phyloP scores from a whole-genome alignment of 2,329 filamentous ascomycete species.

The Huntiella savannae region DNA sequence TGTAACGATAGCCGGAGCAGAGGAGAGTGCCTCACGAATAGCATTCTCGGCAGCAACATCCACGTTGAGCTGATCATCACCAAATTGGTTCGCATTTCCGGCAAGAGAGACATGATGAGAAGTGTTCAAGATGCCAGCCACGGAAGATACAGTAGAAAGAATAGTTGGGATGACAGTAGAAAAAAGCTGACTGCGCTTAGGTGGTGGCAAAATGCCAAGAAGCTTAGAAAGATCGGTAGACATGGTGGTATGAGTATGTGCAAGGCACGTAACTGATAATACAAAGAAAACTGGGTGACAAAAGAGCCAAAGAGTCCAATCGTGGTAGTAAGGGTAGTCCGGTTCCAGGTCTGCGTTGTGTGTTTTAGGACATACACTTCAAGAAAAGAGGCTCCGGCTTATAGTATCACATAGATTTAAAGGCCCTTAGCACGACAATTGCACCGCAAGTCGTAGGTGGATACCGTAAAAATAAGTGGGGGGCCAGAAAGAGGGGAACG shows the following conservation, averaged over 20 bases:
- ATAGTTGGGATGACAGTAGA: constrained; percentile 30
- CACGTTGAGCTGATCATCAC: constrained; percentile 40
- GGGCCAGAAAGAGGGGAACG: too few species aligned
- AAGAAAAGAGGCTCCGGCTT: too few species aligned
- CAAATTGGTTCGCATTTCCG: constrained; percentile 30
- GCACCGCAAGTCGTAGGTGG: too few species aligned
- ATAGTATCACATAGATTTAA: too few species aligned
- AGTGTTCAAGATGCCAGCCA: constrained; percentile 25
- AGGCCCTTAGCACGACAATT: too few species aligned
- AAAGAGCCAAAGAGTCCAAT: too few species aligned
- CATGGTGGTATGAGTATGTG: not conserved
- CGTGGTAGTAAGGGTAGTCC: too few species aligned
- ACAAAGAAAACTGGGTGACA: too few species aligned
- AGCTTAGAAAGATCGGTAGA: constrained; percentile 11
- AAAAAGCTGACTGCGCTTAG: constrained; percentile 19
- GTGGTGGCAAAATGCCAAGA: constrained; percentile 13
- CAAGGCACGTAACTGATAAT: too few species aligned
- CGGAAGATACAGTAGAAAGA: constrained; percentile 24
- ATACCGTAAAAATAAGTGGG: too few species aligned
- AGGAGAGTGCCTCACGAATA: constrained; percentile 24
- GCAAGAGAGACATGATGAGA: constrained; percentile 25
- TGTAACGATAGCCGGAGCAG: constrained; percentile 24
- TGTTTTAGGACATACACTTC: too few species aligned
- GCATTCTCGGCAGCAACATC: constrained; percentile 32
- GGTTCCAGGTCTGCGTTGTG: too few species aligned